Percentiles rank a stretch among this genome's conserved stretches.
Evolutionary conservation across 257 asterid species (phyloP).

Genomic region (Gentiana straminea): DNA sequence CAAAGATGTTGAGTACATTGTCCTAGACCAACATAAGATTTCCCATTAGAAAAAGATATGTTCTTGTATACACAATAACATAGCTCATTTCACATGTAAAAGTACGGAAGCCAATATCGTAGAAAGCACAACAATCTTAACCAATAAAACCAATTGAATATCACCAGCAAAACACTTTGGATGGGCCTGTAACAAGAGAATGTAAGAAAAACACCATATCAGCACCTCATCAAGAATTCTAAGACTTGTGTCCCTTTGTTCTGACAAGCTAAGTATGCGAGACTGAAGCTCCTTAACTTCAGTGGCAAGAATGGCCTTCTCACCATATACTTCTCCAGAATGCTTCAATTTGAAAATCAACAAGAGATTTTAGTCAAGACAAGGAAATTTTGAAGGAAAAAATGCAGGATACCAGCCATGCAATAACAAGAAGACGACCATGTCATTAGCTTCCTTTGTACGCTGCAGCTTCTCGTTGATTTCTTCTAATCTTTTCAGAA

Average conservation of each 20-base stretch:
- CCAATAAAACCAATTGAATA: background rate
- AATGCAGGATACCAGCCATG: background rate
- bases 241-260: conserved; percentile 74
- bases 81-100: no score
- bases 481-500: conserved; percentile 46
- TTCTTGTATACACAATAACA: no score
- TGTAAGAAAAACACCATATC: background rate
- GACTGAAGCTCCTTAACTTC: conserved; percentile 89
- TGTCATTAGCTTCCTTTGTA: conserved; percentile 66
- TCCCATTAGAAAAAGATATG: no score
- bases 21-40: no score
- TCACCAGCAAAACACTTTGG: background rate
- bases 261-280: conserved; percentile 62
- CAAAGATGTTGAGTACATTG: no score
- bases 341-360: conserved; percentile 33
- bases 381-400: background rate
- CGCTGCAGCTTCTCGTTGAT: conserved; percentile 41
- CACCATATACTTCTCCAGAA: conserved; percentile 92
- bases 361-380: conserved; percentile 6
- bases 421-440: conserved; percentile 36
- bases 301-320: conserved; percentile 73
- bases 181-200: background rate
- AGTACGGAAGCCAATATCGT: no score
- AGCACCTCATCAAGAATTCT: conserved; percentile 62
- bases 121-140: background rate